Percentiles rank a stretch among this genome's conserved stretches.
These are phyloP conservation scores for Fraxinus pennsylvanica DNA, from an alignment of 257 asterid species.

Conservation along the genomic window DNA sequence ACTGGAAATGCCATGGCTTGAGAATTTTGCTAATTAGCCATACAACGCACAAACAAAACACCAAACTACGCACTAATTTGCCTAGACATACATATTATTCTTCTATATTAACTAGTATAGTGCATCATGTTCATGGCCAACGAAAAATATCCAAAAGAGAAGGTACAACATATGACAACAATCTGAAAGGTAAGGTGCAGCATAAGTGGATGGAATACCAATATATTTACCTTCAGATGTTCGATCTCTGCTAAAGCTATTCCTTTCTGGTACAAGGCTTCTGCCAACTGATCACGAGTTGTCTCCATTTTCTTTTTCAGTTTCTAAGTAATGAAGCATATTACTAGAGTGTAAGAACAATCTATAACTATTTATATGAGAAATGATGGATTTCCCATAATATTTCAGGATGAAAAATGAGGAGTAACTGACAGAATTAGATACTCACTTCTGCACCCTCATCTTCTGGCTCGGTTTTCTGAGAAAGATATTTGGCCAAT, in stretches of 20 bases:
- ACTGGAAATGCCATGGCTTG: neutral
- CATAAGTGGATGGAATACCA: neutral
- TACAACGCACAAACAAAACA: neutral
- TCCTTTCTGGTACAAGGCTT: slow-evolving; percentile 91
- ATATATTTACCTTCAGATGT: slow-evolving; percentile 53
- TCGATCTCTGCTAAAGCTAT: slow-evolving; percentile 78
- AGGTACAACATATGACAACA: neutral
- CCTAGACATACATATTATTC: neutral
- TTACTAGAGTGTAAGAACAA: neutral
- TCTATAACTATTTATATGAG: neutral
- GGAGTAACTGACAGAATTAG: slow-evolving; percentile 19
- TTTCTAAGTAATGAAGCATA: slow-evolving; percentile 47
- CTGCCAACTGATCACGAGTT: slow-evolving; percentile 80
- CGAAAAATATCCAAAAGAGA: neutral
- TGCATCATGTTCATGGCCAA: neutral
- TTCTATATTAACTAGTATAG: neutral
- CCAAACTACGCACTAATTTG: neutral
- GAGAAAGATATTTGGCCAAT: slow-evolving; percentile 64
- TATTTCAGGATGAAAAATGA: neutral
- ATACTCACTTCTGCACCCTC: slow-evolving; percentile 84
- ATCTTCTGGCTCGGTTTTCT: slow-evolving; percentile 80
- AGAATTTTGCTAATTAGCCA: neutral
- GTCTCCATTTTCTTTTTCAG: slow-evolving; percentile 83
- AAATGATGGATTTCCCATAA: slow-evolving; percentile 4
- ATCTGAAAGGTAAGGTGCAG: neutral